Evolutionary conservation across 352 stramenopile species (phyloP).

Genomic region (Elongisporangium prolatum): DNA sequence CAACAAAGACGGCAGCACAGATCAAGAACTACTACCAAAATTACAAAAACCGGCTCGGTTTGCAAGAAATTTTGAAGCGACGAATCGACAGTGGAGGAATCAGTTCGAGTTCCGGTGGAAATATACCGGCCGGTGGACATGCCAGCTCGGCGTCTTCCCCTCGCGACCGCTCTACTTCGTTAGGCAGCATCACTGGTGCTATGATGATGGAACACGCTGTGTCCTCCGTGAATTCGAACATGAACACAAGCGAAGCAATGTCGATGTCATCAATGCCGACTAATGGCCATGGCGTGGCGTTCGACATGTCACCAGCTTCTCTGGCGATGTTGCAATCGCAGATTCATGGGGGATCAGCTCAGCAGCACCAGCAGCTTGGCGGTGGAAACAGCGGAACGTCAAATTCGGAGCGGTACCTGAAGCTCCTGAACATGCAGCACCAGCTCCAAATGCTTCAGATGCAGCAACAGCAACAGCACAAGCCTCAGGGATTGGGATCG

Average conservation of each 20-base stretch:
- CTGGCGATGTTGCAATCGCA: slow-evolving; percentile 32
- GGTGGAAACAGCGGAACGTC: slow-evolving; percentile 37
- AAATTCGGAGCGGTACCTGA: slow-evolving; percentile 77
- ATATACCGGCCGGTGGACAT: neutral
- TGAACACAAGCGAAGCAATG: neutral
- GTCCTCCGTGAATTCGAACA: neutral
- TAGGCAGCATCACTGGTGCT: slow-evolving; percentile 22
- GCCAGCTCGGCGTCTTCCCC: slow-evolving; percentile 14
- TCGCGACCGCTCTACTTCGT: slow-evolving; percentile 24
- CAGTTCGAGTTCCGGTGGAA: slow-evolving; percentile 5
- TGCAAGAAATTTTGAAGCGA: slow-evolving; percentile 86
- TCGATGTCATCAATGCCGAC: neutral
- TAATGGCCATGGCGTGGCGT: neutral
- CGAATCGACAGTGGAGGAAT: slow-evolving; percentile 41
- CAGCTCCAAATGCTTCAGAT: slow-evolving; percentile 85
- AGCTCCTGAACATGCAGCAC: slow-evolving; percentile 83
- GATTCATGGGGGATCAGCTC: slow-evolving; percentile 22
- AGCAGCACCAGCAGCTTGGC: slow-evolving; percentile 32
- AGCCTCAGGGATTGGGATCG: slow-evolving; percentile 27
- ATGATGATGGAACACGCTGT: slow-evolving; percentile 15
- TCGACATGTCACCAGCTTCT: slow-evolving; percentile 13
- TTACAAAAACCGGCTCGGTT: slow-evolving; percentile 88
- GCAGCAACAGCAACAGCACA: slow-evolving; percentile 65
- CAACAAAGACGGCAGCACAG: slow-evolving; percentile 85
- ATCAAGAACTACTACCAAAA: slow-evolving; percentile 95